phyloP scores from a whole-genome alignment of 2,329 filamentous ascomycete species.

The Cladophialophora immunda region DNA sequence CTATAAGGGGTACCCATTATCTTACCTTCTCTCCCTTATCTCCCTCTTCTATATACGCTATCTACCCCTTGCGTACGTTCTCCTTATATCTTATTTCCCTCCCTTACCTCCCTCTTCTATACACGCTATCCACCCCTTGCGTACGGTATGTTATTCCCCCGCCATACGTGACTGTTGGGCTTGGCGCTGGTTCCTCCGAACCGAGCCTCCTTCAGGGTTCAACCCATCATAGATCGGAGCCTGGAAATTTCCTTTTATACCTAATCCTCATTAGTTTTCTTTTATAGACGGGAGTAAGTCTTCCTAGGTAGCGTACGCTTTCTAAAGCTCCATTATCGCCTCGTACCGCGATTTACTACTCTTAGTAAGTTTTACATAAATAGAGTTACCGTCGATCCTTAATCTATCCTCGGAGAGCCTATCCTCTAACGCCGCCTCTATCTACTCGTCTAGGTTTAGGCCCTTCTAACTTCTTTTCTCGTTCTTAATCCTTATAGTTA shows the following conservation, averaged over 20 bases:
- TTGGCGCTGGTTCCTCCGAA: no score
- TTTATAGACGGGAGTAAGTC: neutral
- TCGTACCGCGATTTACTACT: constrained; percentile 1
- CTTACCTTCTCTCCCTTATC: no score
- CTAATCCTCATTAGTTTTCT: neutral
- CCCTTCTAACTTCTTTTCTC: constrained; percentile 11
- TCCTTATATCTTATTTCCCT: no score
- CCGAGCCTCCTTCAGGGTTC: no score
- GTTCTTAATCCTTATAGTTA: constrained; percentile 6
- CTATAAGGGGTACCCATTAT: neutral
- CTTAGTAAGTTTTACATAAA: neutral
- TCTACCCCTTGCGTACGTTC: no score
- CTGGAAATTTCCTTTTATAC: neutral
- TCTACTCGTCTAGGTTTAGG: neutral
- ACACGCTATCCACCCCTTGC: no score
- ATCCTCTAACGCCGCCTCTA: constrained; percentile 6
- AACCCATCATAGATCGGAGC: neutral
- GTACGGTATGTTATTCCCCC: no score
- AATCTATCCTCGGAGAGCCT: neutral
- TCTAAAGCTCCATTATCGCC: neutral
- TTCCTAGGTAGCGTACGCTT: neutral
- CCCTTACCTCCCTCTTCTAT: no score
- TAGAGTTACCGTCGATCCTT: neutral
- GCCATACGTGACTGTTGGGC: no score
- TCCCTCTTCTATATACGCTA: no score